phyloP scores from a whole-genome alignment of 768 basidiomycete species.

The Podaxis sp. region DNA sequence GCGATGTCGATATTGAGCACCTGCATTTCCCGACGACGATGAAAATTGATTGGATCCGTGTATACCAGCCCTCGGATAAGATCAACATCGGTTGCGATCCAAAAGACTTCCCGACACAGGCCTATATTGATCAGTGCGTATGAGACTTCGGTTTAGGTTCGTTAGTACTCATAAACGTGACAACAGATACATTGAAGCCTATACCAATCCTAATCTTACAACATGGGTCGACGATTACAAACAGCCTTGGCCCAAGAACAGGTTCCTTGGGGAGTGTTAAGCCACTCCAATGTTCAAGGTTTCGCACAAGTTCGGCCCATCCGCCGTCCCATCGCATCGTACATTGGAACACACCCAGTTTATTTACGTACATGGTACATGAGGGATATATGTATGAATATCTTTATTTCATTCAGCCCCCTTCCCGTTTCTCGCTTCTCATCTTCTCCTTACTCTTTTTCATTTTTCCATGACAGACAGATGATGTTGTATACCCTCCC shows the following conservation, averaged over 20 bases:
- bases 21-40: conserved; percentile 73
- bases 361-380: conserved; percentile 5
- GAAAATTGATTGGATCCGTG: conserved; percentile 85
- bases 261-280: conserved; percentile 58
- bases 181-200: conserved; percentile 62
- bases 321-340: conserved; percentile 1
- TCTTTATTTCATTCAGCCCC: neutral
- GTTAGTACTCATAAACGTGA: neutral
- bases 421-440: neutral
- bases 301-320: neutral
- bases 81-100: conserved; percentile 89
- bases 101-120: conserved; percentile 69
- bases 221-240: conserved; percentile 68
- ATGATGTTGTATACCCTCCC: neutral
- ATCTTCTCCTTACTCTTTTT: neutral
- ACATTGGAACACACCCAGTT: neutral
- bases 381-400: conserved; percentile 9
- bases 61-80: conserved; percentile 75
- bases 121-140: conserved; percentile 74
- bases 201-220: conserved; percentile 78
- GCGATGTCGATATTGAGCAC: conserved; percentile 64
- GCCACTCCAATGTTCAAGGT: no score
- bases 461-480: neutral
- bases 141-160: neutral
- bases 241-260: conserved; percentile 71